phyloP scores from a whole-genome alignment of 1,139 yeast species.

The Arxiozyma slooffiae region DNA sequence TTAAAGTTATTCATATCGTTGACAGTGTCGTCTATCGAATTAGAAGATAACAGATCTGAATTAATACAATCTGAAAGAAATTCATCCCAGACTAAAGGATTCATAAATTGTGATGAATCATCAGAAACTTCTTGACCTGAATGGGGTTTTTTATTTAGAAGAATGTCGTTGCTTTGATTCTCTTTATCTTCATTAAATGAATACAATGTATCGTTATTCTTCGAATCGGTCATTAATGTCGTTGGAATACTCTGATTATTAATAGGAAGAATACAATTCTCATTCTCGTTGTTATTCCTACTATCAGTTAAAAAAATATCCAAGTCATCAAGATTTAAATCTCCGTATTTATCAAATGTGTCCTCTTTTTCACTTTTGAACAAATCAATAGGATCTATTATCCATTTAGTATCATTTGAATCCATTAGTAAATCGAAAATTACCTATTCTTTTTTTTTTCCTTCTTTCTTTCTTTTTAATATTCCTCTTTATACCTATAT shows the following conservation, averaged over 20 bases:
- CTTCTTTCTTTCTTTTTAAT: no score
- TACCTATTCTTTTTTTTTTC: no score
- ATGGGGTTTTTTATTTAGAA: neutral
- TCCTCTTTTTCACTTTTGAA: neutral
- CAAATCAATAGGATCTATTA: slow-evolving; percentile 3
- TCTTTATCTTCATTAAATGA: neutral
- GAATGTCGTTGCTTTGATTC: neutral
- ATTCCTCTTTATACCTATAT: no score
- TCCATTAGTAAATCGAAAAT: neutral
- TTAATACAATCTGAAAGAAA: neutral
- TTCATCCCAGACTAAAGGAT: neutral
- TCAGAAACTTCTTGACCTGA: neutral
- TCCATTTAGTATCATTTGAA: slow-evolving; percentile 2
- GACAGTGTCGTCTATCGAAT: neutral
- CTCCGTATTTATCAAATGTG: neutral
- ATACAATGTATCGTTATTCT: neutral
- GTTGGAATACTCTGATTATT: neutral
- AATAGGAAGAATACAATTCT: neutral
- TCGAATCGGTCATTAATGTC: neutral
- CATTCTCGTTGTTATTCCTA: neutral
- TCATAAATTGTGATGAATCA: neutral
- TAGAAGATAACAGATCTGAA: neutral
- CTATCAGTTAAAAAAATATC: neutral
- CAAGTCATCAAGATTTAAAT: neutral
- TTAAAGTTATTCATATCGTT: neutral